Evolutionary conservation across 140 eudicot species (phyloP).

Genomic region (Senecio squalidus): DNA sequence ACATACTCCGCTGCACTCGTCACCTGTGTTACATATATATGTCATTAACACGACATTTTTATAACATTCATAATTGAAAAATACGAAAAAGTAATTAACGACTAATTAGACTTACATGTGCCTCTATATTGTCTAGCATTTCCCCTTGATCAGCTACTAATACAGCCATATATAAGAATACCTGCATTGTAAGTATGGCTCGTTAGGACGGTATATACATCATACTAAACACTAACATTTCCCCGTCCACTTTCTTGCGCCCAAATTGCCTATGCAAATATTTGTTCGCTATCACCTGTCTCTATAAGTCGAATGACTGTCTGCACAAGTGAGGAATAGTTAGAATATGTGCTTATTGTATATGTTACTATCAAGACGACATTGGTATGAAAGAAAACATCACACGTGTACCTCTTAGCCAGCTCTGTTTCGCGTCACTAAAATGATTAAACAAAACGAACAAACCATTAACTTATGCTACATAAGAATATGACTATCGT

Average conservation of each 20-base stretch:
- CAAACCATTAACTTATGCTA: too few species aligned
- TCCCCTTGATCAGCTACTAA: conserved; percentile 97
- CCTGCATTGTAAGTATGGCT: too few species aligned
- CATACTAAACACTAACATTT: too few species aligned
- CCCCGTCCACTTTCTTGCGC: conserved; percentile 99
- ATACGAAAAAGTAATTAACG: neutral
- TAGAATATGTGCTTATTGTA: neutral
- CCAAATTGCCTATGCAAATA: conserved; percentile 85
- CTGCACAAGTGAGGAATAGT: conserved; percentile 31
- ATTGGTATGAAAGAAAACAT: neutral
- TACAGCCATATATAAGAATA: conserved; percentile 93
- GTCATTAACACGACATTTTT: neutral
- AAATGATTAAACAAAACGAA: too few species aligned
- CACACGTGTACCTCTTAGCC: conserved; percentile 99
- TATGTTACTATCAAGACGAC: neutral
- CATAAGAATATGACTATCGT: too few species aligned
- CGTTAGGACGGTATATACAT: too few species aligned
- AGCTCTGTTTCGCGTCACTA: conserved; percentile 85
- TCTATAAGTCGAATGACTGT: conserved; percentile 88
- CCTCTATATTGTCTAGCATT: conserved; percentile 90
- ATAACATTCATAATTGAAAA: neutral
- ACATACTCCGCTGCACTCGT: conserved; percentile 94
- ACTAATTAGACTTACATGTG: conserved; percentile 57
- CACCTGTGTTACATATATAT: conserved; percentile 56
- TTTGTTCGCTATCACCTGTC: conserved; percentile 97